Conservation (phyloP, 345 rosid species). For the Hirschfeldia incana region DNA sequence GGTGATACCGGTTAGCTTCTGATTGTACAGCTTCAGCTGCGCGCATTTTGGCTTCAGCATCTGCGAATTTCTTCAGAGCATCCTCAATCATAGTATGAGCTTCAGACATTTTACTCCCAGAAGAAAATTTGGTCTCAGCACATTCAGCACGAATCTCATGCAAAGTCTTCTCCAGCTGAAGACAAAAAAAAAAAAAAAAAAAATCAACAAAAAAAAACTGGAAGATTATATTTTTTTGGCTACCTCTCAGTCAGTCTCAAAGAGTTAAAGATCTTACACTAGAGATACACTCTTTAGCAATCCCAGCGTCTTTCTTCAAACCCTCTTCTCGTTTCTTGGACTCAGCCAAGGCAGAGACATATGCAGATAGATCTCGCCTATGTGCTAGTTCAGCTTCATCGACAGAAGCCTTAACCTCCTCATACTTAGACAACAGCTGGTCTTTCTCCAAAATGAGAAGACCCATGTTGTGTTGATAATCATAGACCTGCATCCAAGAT, state of each 20-base stretch:
- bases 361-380: constrained; percentile 67
- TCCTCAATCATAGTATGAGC: constrained; percentile 65
- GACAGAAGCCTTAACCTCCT: constrained; percentile 65
- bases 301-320: constrained; percentile 79
- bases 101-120: constrained; percentile 66
- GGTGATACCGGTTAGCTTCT: constrained; percentile 67
- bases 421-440: constrained; percentile 58
- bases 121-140: constrained; percentile 88
- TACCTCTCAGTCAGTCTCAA: not conserved
- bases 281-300: constrained; percentile 82
- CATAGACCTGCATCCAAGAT: constrained; percentile 59
- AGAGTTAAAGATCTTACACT: constrained; percentile 58
- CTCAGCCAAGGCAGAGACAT: constrained; percentile 65
- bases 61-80: constrained; percentile 62
- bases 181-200: not conserved
- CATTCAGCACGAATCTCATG: constrained; percentile 94
- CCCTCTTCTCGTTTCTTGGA: constrained; percentile 76
- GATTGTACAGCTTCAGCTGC: constrained; percentile 75
- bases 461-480: constrained; percentile 95
- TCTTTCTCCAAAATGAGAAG: constrained; percentile 79
- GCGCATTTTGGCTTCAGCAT: constrained; percentile 63
- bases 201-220: not conserved
- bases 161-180: constrained; percentile 85
- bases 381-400: constrained; percentile 63
- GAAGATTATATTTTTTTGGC: constrained; percentile 4